These are phyloP conservation scores for Penicillium fuscoglaucum DNA, from an alignment of 2,329 filamentous ascomycete species.

Conservation along the genomic window DNA sequence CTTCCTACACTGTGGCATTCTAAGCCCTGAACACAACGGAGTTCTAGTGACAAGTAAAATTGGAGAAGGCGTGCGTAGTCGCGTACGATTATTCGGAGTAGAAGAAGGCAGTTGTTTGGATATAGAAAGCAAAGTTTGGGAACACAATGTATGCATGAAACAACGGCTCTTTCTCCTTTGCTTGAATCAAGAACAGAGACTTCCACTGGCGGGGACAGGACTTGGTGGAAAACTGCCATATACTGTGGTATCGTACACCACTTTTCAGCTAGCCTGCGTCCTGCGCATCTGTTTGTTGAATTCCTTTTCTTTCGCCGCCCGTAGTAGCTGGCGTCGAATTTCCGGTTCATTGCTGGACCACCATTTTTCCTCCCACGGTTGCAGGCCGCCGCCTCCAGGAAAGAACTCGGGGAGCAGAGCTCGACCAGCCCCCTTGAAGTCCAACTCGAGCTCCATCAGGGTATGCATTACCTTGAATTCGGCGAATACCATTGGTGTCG, in stretches of 20 bases:
- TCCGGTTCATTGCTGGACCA: not conserved
- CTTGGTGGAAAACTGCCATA: not conserved
- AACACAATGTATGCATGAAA: not conserved
- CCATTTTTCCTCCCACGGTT: slow-evolving; percentile 1
- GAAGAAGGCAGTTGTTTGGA: not conserved
- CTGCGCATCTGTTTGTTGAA: not conserved
- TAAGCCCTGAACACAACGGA: not conserved
- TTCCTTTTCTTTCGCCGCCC: not conserved
- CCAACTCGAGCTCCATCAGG: not conserved
- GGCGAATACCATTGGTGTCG: not conserved
- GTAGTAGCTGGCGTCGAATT: not conserved
- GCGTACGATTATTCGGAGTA: not conserved
- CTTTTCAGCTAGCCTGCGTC: not conserved
- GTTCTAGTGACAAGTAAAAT: not conserved
- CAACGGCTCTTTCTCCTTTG: not conserved
- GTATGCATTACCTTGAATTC: slow-evolving; percentile 1
- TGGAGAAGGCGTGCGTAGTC: not conserved
- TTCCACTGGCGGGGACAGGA: not conserved
- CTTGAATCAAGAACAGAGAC: not conserved
- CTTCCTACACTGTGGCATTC: not conserved
- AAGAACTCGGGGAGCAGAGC: not conserved
- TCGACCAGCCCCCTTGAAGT: not conserved
- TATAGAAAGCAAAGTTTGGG: not conserved
- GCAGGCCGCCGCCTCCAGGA: not conserved
- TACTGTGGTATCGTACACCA: not conserved